Evolutionary conservation across 2,329 filamentous ascomycete genomes (phyloP), one percentile per base, ranked within the genome.

Genomic region (Pseudodiploospora longispora): DNA sequence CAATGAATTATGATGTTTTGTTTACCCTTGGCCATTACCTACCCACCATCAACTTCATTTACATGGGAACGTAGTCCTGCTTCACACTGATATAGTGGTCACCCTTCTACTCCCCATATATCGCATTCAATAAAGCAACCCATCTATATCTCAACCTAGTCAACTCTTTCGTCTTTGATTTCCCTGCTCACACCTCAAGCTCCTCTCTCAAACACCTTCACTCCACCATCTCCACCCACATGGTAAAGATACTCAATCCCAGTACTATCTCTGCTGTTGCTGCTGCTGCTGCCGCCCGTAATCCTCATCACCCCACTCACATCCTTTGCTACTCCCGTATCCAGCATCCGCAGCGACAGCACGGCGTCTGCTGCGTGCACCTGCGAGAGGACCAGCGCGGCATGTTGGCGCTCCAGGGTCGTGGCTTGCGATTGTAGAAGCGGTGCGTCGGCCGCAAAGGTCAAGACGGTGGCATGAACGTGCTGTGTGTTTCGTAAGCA

Each of bases 271-370:
- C 19, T 19, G 19, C 19, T 19, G 19, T 19, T 19, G 19, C 19
- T 19, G 19, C 19, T 3, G 19, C 57, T 60, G 10, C 63, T 67
- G 4, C 82, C 82, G 37, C 74, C 71, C 12, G 85, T 90, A 40
- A 93, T 72, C 52, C 89, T 76, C 50, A 96, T 58, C 36, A 95
- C 88, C 3, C 91, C 91, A 65, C 87, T 95, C 30, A 97, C 87
- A 64, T 96, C 91, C 59, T 77, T 83, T 50, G 91, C 90, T n/a
- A 82, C 82, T 1, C 91, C 91, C 0, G 89, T 95, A 58, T 95
- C 89, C 48, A 97, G 64, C 57, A 83, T 74, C 42, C 90, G 73
- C 46, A 93, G 67, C 49, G 85, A 79, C 55, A 95, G 65, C 4
- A 91, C 74, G 50, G 76, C 70, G n/a, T 77, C 67, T 6, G 89